These are phyloP conservation scores for Penicillium verhagenii DNA, from an alignment of 495 filamentous ascomycete genomes.

Conservation along the genomic window DNA sequence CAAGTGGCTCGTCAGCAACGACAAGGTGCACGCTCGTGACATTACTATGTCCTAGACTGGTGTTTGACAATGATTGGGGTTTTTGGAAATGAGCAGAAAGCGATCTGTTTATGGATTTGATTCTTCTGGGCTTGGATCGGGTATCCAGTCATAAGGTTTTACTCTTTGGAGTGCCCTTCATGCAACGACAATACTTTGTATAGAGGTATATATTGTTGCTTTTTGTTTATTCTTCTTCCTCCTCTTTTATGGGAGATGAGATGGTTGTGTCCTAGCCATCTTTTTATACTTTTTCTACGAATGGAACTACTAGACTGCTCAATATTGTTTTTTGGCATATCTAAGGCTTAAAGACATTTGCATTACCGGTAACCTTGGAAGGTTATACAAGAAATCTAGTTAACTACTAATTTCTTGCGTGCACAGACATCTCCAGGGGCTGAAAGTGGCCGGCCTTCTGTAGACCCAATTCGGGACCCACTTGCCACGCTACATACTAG, in stretches of 20 bases:
- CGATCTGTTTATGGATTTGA: neutral
- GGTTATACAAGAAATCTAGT: too few species aligned
- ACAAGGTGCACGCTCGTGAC: constrained; percentile 40
- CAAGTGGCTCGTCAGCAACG: constrained; percentile 35
- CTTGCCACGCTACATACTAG: neutral
- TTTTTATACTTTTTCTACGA: constrained; percentile 19
- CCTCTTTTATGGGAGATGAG: constrained; percentile 5
- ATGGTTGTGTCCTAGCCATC: neutral
- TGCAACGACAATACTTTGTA: constrained; percentile 11
- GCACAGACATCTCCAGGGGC: too few species aligned
- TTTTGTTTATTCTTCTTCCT: constrained; percentile 18
- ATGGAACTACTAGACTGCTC: constrained; percentile 26
- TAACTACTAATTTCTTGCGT: too few species aligned
- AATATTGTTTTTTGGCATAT: too few species aligned
- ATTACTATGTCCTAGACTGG: constrained; percentile 18
- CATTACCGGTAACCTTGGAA: too few species aligned
- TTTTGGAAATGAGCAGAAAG: neutral
- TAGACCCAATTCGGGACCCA: too few species aligned
- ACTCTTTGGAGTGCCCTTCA: constrained; percentile 6
- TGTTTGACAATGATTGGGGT: too few species aligned
- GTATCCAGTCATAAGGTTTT: constrained; percentile 10
- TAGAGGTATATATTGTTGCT: constrained; percentile 10
- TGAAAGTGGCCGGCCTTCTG: too few species aligned
- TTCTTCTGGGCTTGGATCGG: constrained; percentile 16
- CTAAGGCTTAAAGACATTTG: too few species aligned